Conservation (phyloP, 306 rosid species). For the Chamaecrista fasciculata region DNA sequence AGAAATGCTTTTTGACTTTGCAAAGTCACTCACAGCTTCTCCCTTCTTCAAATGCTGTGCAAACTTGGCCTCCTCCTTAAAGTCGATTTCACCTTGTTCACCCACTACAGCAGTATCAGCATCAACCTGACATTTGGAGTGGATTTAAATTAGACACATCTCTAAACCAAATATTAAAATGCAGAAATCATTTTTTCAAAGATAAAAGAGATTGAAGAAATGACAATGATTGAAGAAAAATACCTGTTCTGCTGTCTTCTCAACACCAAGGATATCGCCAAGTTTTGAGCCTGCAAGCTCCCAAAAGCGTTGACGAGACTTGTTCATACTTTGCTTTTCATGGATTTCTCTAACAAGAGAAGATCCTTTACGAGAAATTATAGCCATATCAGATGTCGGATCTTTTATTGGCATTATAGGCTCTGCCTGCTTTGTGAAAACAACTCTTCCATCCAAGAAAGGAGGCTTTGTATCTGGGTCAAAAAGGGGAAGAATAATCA, state of each 20-base stretch:
- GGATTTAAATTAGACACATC: slow-evolving; percentile 12
- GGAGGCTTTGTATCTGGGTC: slow-evolving; percentile 95
- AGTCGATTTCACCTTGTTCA: slow-evolving; percentile 91
- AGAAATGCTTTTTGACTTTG: slow-evolving; percentile 76
- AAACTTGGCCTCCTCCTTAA: slow-evolving; percentile 97
- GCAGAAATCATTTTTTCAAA: too few relatives aligned
- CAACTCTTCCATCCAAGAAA: slow-evolving; percentile 96
- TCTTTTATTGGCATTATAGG: slow-evolving; percentile 98
- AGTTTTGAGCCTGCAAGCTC: slow-evolving; percentile 99
- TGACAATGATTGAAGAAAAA: slow-evolving; percentile 25
- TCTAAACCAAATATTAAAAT: too few relatives aligned
- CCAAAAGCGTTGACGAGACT: slow-evolving; percentile 99
- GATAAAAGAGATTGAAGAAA: too few relatives aligned
- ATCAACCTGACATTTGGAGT: slow-evolving; percentile 59
- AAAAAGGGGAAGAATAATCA: slow-evolving; percentile 29
- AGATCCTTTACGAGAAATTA: slow-evolving; percentile 97
- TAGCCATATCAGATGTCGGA: slow-evolving; percentile 99
- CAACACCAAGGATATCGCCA: slow-evolving; percentile 94
- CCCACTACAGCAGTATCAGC: slow-evolving; percentile 95
- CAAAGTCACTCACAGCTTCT: slow-evolving; percentile 96
- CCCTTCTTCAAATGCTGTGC: slow-evolving; percentile 92
- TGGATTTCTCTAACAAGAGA: slow-evolving; percentile 79
- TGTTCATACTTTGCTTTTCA: slow-evolving; percentile 85
- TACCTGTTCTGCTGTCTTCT: slow-evolving; percentile 95
- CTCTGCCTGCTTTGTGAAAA: slow-evolving; percentile 95